Base-by-base conservation (phyloP, 2,329 filamentous ascomycete genomes). In the Knufia petricola region DNA sequence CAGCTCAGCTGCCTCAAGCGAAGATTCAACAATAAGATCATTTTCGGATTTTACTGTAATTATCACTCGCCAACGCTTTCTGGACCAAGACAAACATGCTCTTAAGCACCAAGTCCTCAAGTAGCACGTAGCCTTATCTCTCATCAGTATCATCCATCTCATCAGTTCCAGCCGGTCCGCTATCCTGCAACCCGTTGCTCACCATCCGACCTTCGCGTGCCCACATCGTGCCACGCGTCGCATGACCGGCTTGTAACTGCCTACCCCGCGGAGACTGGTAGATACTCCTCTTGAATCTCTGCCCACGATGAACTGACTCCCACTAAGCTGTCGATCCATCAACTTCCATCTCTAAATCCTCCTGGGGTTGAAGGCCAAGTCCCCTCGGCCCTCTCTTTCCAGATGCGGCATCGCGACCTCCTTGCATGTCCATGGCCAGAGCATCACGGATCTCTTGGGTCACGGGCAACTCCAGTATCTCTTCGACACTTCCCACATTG, bases 261-360 rank as follows among this genome's bases (percentile, higher is more conserved):
- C 17, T n/a, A 37, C 13, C 13, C 13, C 17, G 4, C 6, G 34
- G n/a, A 6, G 17, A 37, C 13, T 37, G 13, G 17, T 20, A 37
- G 34, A 37, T 20, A 20, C 15, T 6, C 13, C 7, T 6, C 13
- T 6, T 28, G 24, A 37, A 46, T 7, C 24, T 36, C 17, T 31
- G 36, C 24, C 43, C 43, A 23, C 43, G 43, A 46, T 36, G 43
- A 7, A 24, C 43, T 20, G 43, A 46, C 30, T 46, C 43, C 43
- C 43, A 46, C 43, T 46, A 46, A 36, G 43, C 43, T 24, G 19
- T 24, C 21, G 30, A 12, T 12, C 17, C 30, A 36, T 46, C 31
- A 24, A 24, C 43, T 21, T 45, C 41, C 41, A 45, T 45, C 3
- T 24, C 43, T 10, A 15, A 13, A 23, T 46, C 30, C 3, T 20